A percentile compares a stretch with the other conserved stretches of the same genome.
These are phyloP conservation scores for Beauveria sp. DNA, from an alignment of 2,329 filamentous ascomycete genomes.

Conservation along the genomic window DNA sequence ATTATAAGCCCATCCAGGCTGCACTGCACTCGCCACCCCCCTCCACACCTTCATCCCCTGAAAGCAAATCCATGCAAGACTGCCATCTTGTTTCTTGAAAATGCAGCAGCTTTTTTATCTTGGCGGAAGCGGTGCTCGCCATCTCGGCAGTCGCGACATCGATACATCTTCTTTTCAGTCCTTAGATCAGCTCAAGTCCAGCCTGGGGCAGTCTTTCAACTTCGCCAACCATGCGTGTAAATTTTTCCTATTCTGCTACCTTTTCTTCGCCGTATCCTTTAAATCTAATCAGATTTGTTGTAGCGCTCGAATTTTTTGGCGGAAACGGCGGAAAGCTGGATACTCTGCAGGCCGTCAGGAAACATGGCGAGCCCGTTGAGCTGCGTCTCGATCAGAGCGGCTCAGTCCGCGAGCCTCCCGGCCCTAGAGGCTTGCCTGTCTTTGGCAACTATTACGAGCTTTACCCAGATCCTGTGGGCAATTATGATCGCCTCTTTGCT, in stretches of 20 bases:
- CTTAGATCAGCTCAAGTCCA: background rate
- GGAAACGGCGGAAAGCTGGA: background rate
- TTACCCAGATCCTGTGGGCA: slow-evolving; percentile 44
- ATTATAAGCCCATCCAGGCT: background rate
- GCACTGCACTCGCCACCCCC: background rate
- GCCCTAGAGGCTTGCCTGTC: slow-evolving; percentile 33
- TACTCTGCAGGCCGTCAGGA: background rate
- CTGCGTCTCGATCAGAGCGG: background rate
- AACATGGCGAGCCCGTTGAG: background rate
- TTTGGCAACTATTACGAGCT: slow-evolving; percentile 42
- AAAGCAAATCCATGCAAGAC: background rate
- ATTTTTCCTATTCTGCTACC: background rate
- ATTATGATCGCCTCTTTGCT: slow-evolving; percentile 40
- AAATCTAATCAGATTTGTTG: background rate
- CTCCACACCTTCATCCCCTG: background rate
- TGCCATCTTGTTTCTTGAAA: background rate
- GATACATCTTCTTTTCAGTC: background rate
- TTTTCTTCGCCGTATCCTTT: background rate
- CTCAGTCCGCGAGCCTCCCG: slow-evolving; percentile 35
- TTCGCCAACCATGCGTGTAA: background rate
- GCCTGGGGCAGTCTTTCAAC: background rate
- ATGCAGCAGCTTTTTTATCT: background rate
- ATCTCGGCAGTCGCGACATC: background rate
- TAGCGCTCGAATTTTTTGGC: background rate
- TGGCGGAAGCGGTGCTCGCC: background rate